Evolutionary conservation across 2,329 filamentous ascomycete genomes (phyloP).

Genomic region (Pseudocercospora macadamiae): DNA sequence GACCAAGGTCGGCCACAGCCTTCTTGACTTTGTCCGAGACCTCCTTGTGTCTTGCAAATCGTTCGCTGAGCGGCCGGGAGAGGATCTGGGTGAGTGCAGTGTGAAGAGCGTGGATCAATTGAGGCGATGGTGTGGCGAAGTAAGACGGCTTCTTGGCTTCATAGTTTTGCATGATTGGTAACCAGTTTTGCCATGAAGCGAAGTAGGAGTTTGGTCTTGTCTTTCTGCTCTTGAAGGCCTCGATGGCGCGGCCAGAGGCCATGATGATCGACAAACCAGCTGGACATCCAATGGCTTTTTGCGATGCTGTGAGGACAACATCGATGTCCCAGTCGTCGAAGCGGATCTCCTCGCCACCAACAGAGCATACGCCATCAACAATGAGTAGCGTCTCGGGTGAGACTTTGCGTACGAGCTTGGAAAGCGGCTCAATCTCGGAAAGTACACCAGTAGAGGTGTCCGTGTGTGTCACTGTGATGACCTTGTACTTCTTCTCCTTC

Average conservation of each 20-base stretch:
- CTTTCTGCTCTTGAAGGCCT: conserved; percentile 78
- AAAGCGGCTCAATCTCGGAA: conserved; percentile 82
- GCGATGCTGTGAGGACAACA: conserved; percentile 88
- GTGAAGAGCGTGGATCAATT: conserved; percentile 90
- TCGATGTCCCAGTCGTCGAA: conserved; percentile 96
- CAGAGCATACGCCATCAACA: conserved; percentile 95
- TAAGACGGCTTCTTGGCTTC: conserved; percentile 97
- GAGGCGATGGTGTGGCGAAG: conserved; percentile 94
- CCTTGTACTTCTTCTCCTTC: conserved; percentile 88
- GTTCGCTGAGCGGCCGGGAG: conserved; percentile 74
- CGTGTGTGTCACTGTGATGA: conserved; percentile 92
- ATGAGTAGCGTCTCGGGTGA: conserved; percentile 90
- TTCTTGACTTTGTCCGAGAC: conserved; percentile 86
- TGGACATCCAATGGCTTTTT: conserved; percentile 95
- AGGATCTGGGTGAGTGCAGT: conserved; percentile 86
- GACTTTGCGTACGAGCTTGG: conserved; percentile 80
- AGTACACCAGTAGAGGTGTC: conserved; percentile 97
- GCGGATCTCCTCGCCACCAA: conserved; percentile 91
- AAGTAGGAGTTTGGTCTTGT: conserved; percentile 87
- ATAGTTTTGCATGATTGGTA: conserved; percentile 98
- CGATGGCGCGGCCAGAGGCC: conserved; percentile 85
- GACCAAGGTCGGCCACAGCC: conserved; percentile 74
- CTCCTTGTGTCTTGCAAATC: conserved; percentile 79
- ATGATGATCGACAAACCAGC: conserved; percentile 93
- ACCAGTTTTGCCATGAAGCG: conserved; percentile 95